These are phyloP conservation scores for Garcia nutans DNA, from an alignment of 345 rosid species.

Conservation along the genomic window DNA sequence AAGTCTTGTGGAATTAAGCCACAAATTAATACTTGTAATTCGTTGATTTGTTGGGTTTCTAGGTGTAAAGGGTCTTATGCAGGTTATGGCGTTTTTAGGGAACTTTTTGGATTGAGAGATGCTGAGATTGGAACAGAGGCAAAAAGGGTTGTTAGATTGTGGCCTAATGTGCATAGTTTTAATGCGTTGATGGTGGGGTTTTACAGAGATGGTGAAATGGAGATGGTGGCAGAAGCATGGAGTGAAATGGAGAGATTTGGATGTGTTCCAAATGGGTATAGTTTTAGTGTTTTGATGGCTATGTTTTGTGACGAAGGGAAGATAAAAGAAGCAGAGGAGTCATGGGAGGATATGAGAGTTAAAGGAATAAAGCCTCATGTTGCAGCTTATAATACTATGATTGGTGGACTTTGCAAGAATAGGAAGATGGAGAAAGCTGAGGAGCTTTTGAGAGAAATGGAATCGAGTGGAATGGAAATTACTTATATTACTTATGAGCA, in stretches of 20 bases:
- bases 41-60: conserved; percentile 48
- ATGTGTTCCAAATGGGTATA: conserved; percentile 45
- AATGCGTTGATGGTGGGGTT: conserved; percentile 65
- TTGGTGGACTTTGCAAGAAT: conserved; percentile 57
- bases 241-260: conserved; percentile 51
- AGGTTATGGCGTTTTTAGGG: conserved; percentile 60
- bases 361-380: conserved; percentile 49
- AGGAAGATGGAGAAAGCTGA: conserved; percentile 58
- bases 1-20: conserved; percentile 56
- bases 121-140: conserved; percentile 12
- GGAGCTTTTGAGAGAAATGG: conserved; percentile 58
- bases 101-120: conserved; percentile 48
- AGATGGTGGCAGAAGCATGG: conserved; percentile 64
- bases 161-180: conserved; percentile 62
- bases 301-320: conserved; percentile 52
- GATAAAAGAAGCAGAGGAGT: conserved; percentile 55
- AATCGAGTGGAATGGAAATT: conserved; percentile 42
- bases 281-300: conserved; percentile 58
- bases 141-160: conserved; percentile 31
- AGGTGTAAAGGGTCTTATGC: conserved; percentile 40
- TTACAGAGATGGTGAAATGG: conserved; percentile 52
- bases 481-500: conserved; percentile 55
- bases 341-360: conserved; percentile 66
- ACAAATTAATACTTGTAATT: conserved; percentile 56
- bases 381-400: conserved; percentile 63